Percentiles rank a stretch among this genome's conserved stretches.
These are phyloP conservation scores for Corrigiola litoralis DNA, from an alignment of 179 eudicot genomes.

Conservation along the genomic window DNA sequence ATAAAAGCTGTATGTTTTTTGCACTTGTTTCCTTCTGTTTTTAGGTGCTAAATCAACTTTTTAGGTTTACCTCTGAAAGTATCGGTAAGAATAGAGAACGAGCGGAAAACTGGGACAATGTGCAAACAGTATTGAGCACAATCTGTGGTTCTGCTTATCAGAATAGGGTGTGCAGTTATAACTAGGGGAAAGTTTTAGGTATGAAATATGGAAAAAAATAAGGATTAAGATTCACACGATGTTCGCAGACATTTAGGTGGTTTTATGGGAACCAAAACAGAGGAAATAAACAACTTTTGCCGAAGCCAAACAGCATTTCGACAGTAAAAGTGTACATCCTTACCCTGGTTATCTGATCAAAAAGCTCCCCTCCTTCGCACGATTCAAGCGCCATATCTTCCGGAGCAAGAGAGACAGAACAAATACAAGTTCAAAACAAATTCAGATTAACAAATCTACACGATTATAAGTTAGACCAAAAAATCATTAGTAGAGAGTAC, in stretches of 20 bases:
- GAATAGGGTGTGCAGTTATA: too few species aligned
- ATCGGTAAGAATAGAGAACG: too few species aligned
- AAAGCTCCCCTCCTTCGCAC: constrained; percentile 97
- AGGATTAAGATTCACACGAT: too few species aligned
- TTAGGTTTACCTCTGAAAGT: too few species aligned
- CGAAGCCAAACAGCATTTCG: not conserved
- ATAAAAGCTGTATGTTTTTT: not conserved
- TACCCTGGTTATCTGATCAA: constrained; percentile 96
- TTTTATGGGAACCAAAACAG: not conserved
- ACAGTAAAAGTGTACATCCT: constrained; percentile 18
- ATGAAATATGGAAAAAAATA: too few species aligned
- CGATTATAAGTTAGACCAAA: not conserved
- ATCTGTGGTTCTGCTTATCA: too few species aligned
- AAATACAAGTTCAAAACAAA: not conserved
- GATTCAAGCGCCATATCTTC: constrained; percentile 98
- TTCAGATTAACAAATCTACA: not conserved
- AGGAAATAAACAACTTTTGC: not conserved
- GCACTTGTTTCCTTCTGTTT: not conserved
- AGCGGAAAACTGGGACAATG: too few species aligned
- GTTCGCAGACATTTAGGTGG: too few species aligned
- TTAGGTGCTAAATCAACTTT: not conserved
- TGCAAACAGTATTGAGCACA: too few species aligned
- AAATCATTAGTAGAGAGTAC: constrained; percentile 25
- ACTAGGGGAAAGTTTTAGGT: too few species aligned
- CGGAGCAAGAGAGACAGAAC: constrained; percentile 22